These are phyloP conservation scores for Trichoderma endophyticum DNA, from an alignment of 2,329 filamentous ascomycete genomes.

Conservation along the genomic window DNA sequence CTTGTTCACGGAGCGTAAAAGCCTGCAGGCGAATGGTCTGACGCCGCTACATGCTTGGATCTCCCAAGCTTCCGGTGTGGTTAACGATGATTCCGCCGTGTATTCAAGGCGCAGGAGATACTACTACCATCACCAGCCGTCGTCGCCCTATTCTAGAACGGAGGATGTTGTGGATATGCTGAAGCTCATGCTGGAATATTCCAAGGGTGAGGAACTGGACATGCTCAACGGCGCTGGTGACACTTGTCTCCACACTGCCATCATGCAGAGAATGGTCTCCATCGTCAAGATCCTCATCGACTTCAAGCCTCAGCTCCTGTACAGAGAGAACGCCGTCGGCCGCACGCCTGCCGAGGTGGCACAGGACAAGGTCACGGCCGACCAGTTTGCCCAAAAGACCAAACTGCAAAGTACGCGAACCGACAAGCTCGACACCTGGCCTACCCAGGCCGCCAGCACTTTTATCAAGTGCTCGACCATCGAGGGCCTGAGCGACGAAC, in stretches of 20 bases:
- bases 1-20: constrained; percentile 58
- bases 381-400: constrained; percentile 31
- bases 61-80: constrained; percentile 27
- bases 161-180: constrained; percentile 42
- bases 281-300: constrained; percentile 49
- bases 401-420: neutral
- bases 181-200: constrained; percentile 51
- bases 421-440: constrained; percentile 19
- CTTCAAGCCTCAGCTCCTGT: constrained; percentile 56
- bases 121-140: constrained; percentile 14
- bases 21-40: constrained; percentile 47
- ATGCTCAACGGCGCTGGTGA: constrained; percentile 64
- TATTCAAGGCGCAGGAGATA: constrained; percentile 17
- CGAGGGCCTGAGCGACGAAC: constrained; percentile 21
- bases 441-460: constrained; percentile 3
- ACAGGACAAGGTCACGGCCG: constrained; percentile 49
- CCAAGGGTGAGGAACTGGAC: constrained; percentile 53
- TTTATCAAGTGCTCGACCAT: constrained; percentile 9
- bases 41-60: constrained; percentile 65
- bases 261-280: constrained; percentile 37
- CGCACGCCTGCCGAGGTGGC: constrained; percentile 69
- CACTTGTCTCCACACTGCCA: constrained; percentile 59
- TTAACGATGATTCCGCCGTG: constrained; percentile 6
- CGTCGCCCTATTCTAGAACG: constrained; percentile 25
- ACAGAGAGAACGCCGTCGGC: constrained; percentile 73